Evolutionary conservation across 2,329 filamentous ascomycete genomes (phyloP), one percentile per base, ranked within the genome.

Genomic region (Talaromyces sp.): DNA sequence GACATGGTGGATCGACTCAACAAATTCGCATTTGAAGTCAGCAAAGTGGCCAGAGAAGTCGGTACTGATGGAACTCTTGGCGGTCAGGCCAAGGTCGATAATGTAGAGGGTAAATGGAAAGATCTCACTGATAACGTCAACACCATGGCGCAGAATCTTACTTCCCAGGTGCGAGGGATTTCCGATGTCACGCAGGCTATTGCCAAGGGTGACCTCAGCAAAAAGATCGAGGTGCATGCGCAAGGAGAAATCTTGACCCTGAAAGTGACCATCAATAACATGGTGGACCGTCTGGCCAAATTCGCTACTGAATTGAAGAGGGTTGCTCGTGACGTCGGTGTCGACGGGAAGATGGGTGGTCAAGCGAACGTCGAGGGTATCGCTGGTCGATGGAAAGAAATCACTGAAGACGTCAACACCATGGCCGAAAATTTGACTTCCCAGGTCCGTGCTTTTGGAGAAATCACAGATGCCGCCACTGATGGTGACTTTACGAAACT

Each of bases 301-400:
- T 97, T 96, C 85, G 96, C 92, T 61, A 90, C 95, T 67, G 92
- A 96, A 70, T 89, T 97, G 65, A 93, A 96, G 77, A 84, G 91
- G 64, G 93, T 97, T 24, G 93, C 93, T 61, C 91, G 93, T 70
- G 93, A 97, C 71, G 93, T 97, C 65, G 93, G 93, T 65, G 93
- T 96, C 57, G 92, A 96, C 69, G 93, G 93, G 63, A 96, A 96
- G 80, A 96, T 97, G 88, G 93, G 93, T 67, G 93, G 92, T n/a
- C 93, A 97, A 73, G 93, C 93, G 61, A 91, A 96, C 72, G 89
- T 96, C 52, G 89, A 90, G 62, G 91, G 91, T 61, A 87, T 96
- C 58, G 91, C 91, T 68, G 93, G 93, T 63, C 86, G 93, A 58
- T 97, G 93, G 93, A 96, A 96, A 72, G 93, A 97, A 73, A 97